These are phyloP conservation scores for Sarcomyxa edulis DNA, from an alignment of 768 basidiomycete species.

Conservation along the genomic window DNA sequence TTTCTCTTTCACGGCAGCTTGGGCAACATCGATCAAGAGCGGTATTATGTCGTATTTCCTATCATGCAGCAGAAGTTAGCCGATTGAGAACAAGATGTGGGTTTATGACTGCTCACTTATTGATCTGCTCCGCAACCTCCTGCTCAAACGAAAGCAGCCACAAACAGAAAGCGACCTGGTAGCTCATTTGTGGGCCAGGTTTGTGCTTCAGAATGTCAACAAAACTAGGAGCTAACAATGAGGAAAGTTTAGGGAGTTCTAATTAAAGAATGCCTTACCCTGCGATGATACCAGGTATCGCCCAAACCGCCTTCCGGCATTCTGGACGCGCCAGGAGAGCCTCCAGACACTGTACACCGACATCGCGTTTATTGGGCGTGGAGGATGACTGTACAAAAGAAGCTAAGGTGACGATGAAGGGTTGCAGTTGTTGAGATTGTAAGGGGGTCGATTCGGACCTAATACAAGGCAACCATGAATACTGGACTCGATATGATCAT, in stretches of 20 bases:
- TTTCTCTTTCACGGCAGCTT: slow-evolving; percentile 93
- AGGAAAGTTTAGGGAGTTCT: too few relatives aligned
- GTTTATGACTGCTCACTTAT: slow-evolving; percentile 56
- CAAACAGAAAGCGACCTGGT: slow-evolving; percentile 88
- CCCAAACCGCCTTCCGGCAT: slow-evolving; percentile 79
- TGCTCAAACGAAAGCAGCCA: slow-evolving; percentile 94
- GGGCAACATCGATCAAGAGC: slow-evolving; percentile 75
- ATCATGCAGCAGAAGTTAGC: background rate
- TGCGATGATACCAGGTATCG: slow-evolving; percentile 55
- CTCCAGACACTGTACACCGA: slow-evolving; percentile 89
- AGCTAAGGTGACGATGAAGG: slow-evolving; percentile 58
- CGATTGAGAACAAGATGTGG: background rate
- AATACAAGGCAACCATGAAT: slow-evolving; percentile 9
- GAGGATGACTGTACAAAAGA: slow-evolving; percentile 55
- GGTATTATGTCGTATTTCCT: slow-evolving; percentile 92
- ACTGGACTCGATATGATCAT: slow-evolving; percentile 4
- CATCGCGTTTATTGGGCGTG: slow-evolving; percentile 66
- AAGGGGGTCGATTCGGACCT: slow-evolving; percentile 49
- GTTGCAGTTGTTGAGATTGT: slow-evolving; percentile 46
- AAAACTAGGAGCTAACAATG: slow-evolving; percentile 41
- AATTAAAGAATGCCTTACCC: slow-evolving; percentile 49
- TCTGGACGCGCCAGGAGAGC: slow-evolving; percentile 77
- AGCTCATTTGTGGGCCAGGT: slow-evolving; percentile 90
- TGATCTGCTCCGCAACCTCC: slow-evolving; percentile 78
- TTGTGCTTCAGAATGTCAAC: slow-evolving; percentile 79